Percentiles rank a stretch among this genome's conserved stretches.
Evolutionary conservation across 495 filamentous ascomycete genomes (phyloP).

Genomic region (Tricharina praecox): DNA sequence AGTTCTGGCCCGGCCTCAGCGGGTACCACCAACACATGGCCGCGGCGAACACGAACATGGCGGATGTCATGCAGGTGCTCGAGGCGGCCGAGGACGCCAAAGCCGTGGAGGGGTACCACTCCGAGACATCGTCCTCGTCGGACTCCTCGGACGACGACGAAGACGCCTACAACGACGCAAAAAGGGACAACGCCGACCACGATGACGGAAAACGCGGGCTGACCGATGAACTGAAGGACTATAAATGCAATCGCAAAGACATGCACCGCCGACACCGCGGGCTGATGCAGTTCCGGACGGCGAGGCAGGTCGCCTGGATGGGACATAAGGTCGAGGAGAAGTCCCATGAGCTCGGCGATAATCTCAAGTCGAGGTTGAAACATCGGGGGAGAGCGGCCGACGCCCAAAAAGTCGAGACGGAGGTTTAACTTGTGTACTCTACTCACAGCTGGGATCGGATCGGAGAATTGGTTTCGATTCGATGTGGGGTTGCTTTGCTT

Average conservation of each 20-base stretch:
- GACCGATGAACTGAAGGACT: slow-evolving; percentile 32
- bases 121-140: not conserved
- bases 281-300: slow-evolving; percentile 56
- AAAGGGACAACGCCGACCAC: slow-evolving; percentile 37
- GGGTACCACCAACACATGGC: slow-evolving; percentile 4
- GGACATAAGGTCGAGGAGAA: slow-evolving; percentile 47
- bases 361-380: not conserved
- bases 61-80: slow-evolving; percentile 5
- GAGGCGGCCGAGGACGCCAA: slow-evolving; percentile 5
- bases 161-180: slow-evolving; percentile 28
- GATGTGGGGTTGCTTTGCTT: too few species aligned
- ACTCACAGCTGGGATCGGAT: not conserved
- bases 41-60: slow-evolving; percentile 1
- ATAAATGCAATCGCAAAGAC: slow-evolving; percentile 41
- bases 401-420: slow-evolving; percentile 2
- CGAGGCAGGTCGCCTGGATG: slow-evolving; percentile 48
- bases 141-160: slow-evolving; percentile 7
- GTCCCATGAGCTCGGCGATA: not conserved
- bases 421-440: slow-evolving; percentile 4
- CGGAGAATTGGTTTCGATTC: not conserved
- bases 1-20: slow-evolving; percentile 4
- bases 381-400: not conserved
- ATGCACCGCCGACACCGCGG: slow-evolving; percentile 51
- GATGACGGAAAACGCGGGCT: slow-evolving; percentile 33
- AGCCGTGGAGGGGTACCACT: not conserved